Evolutionary conservation across 1,284 basidiomycete species (phyloP).

Genomic region (Ceratobasidium theobromae): DNA sequence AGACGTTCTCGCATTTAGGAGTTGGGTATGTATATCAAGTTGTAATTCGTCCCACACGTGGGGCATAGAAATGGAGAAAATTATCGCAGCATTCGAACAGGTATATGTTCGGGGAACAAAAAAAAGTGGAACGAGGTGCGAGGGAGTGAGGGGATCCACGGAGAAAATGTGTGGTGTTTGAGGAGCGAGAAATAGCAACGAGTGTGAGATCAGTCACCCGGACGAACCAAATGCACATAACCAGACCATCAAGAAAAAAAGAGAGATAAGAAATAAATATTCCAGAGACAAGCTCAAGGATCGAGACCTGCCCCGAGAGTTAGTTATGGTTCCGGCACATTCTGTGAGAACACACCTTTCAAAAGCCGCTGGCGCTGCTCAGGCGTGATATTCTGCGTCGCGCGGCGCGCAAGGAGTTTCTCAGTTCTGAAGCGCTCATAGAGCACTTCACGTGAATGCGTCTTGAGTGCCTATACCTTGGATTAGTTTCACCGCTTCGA

Average conservation of each 20-base stretch:
- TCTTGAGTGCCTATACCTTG: slow-evolving; percentile 64
- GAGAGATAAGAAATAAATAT: background rate
- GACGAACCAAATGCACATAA: background rate
- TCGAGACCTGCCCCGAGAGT: too few species aligned
- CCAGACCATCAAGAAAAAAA: background rate
- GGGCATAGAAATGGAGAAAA: background rate
- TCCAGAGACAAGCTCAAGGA: background rate
- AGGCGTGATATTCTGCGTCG: slow-evolving; percentile 63
- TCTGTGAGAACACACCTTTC: slow-evolving; percentile 21
- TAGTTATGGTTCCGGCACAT: too few species aligned
- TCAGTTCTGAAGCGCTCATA: slow-evolving; percentile 83
- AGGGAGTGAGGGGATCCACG: background rate
- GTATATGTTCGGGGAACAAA: too few species aligned
- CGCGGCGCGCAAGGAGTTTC: slow-evolving; percentile 77
- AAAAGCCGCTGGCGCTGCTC: slow-evolving; percentile 25
- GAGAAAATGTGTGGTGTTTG: background rate
- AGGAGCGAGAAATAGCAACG: background rate
- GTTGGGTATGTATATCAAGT: too few species aligned
- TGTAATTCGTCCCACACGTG: too few species aligned
- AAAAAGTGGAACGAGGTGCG: too few species aligned
- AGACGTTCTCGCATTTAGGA: too few species aligned
- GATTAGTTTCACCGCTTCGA: slow-evolving; percentile 9
- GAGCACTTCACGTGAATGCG: slow-evolving; percentile 74
- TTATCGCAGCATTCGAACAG: background rate
- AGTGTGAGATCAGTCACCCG: background rate